Percentiles rank a stretch among this genome's conserved stretches.
Conservation (phyloP, 2,329 filamentous ascomycete genomes). For the Botrytis pseudocinerea region DNA sequence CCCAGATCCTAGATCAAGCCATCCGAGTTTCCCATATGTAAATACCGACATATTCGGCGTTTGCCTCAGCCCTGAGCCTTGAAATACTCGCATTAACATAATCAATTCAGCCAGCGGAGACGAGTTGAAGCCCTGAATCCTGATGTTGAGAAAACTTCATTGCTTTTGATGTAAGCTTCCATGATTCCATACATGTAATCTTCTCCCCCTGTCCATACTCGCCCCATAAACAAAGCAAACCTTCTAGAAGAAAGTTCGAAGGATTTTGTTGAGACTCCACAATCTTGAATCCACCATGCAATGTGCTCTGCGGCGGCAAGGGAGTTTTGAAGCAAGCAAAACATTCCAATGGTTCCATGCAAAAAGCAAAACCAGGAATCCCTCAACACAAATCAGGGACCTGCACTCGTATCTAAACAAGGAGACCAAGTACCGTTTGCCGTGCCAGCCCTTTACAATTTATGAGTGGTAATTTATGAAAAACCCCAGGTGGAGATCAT, state of each 20-base stretch:
- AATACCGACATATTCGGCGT: neutral
- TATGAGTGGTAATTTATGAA: neutral
- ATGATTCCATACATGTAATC: neutral
- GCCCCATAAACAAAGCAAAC: neutral
- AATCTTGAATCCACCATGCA: neutral
- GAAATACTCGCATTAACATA: neutral
- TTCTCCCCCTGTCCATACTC: neutral
- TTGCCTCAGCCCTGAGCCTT: conserved; percentile 4
- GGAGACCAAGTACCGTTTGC: neutral
- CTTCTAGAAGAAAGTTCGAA: conserved; percentile 24
- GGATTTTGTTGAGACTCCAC: conserved; percentile 19
- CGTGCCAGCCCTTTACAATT: neutral
- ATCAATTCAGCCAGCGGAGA: neutral
- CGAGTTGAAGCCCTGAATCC: conserved; percentile 5
- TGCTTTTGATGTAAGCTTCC: conserved; percentile 3
- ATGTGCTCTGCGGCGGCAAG: neutral
- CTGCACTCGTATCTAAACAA: conserved; percentile 9
- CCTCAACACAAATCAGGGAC: conserved; percentile 10
- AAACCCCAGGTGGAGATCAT: conserved; percentile 12
- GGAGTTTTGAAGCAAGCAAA: neutral
- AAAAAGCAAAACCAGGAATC: conserved; percentile 2
- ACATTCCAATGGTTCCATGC: neutral
- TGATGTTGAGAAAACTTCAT: neutral
- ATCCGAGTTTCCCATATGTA: neutral
- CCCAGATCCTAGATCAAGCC: neutral